A percentile compares a stretch with the other conserved stretches of the same genome.
Evolutionary conservation across 768 basidiomycete species (phyloP).

Genomic region (Chalciporus pseudorubinellus): DNA sequence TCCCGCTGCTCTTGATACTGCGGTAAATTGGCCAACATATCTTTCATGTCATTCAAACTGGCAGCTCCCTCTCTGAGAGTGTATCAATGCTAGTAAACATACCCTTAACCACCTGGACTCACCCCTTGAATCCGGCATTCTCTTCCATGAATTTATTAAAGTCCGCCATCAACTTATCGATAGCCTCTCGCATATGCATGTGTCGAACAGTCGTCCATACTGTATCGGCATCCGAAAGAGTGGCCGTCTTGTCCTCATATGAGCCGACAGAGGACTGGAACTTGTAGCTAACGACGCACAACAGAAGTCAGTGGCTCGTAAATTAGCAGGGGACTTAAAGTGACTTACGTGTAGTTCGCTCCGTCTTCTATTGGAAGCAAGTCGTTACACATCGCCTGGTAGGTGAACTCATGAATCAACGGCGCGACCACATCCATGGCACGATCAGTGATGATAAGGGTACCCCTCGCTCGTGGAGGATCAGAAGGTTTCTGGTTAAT

Average conservation of each 20-base stretch:
- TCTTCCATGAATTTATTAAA: conserved; percentile 94
- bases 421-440: conserved; percentile 92
- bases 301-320: neutral
- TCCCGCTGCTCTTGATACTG: conserved; percentile 95
- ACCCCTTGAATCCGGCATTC: conserved; percentile 94
- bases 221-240: conserved; percentile 80
- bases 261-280: conserved; percentile 86
- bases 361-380: conserved; percentile 87
- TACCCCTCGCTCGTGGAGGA: conserved; percentile 64
- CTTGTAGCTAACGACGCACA: conserved; percentile 64
- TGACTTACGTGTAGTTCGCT: conserved; percentile 75
- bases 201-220: conserved; percentile 94
- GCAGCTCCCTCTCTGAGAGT: conserved; percentile 68
- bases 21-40: conserved; percentile 93
- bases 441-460: conserved; percentile 92
- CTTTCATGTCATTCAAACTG: conserved; percentile 96
- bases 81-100: conserved; percentile 1
- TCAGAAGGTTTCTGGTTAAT: conserved; percentile 50
- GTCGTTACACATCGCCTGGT: conserved; percentile 98
- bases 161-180: conserved; percentile 94
- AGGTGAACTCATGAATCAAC: conserved; percentile 95
- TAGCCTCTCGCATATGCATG: conserved; percentile 98
- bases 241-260: conserved; percentile 85
- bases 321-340: conserved; percentile 11
- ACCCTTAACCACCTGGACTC: conserved; percentile 22